Percentiles rank a stretch among this genome's conserved stretches.
phyloP scores from a whole-genome alignment of 2,329 filamentous ascomycete genomes.

The Bipolaris bicolor region DNA sequence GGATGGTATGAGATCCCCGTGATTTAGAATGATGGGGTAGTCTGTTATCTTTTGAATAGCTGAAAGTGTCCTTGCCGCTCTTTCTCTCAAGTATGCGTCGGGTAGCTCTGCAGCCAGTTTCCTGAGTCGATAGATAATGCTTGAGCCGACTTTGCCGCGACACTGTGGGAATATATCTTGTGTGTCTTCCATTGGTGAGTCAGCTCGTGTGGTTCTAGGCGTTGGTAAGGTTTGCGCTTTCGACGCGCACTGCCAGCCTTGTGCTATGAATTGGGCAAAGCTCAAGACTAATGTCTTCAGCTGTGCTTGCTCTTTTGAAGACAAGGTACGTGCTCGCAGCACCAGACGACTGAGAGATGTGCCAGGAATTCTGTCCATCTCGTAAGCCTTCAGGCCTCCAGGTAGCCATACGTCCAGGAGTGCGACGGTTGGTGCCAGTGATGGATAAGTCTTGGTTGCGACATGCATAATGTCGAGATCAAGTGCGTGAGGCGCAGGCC shows the following conservation, averaged over 20 bases:
- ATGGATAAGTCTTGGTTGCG: slow-evolving; percentile 31
- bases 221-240: neutral
- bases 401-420: slow-evolving; percentile 18
- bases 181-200: slow-evolving; percentile 26
- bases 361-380: slow-evolving; percentile 37
- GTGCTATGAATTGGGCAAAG: slow-evolving; percentile 38
- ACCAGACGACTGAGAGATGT: slow-evolving; percentile 27
- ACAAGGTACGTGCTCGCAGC: slow-evolving; percentile 5
- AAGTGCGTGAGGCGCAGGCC: slow-evolving; percentile 31
- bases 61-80: slow-evolving; percentile 22
- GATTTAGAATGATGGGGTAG: slow-evolving; percentile 63
- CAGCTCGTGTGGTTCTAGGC: slow-evolving; percentile 15
- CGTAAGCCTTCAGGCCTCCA: slow-evolving; percentile 26
- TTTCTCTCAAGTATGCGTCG: slow-evolving; percentile 20
- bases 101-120: slow-evolving; percentile 36
- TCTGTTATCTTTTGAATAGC: slow-evolving; percentile 54
- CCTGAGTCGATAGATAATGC: slow-evolving; percentile 33
- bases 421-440: slow-evolving; percentile 28
- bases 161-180: slow-evolving; percentile 24
- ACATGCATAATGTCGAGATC: slow-evolving; percentile 25
- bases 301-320: slow-evolving; percentile 6
- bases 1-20: slow-evolving; percentile 64
- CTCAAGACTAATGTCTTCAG: slow-evolving; percentile 33
- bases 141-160: slow-evolving; percentile 38
- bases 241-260: slow-evolving; percentile 23